Conservation (phyloP, 305 asterid genomes). For the Fraxinus nigra region DNA sequence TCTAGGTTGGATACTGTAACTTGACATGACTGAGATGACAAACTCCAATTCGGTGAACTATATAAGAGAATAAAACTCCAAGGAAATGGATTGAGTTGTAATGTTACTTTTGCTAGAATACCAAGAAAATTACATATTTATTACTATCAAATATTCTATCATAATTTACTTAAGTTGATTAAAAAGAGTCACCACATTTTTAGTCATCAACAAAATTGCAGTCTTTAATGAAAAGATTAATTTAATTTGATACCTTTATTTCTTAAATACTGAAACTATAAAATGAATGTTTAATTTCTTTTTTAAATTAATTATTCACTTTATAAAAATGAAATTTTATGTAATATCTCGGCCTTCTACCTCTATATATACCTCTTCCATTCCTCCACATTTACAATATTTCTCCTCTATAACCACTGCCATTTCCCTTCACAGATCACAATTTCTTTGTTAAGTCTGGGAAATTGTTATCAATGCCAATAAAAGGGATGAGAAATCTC, state of each 20-base stretch:
- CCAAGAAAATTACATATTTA: neutral
- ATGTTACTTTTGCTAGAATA: neutral
- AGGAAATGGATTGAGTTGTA: neutral
- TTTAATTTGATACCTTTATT: no score
- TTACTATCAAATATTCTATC: neutral
- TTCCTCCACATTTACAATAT: neutral
- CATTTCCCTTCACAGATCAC: neutral
- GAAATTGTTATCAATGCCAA: slow-evolving; percentile 40
- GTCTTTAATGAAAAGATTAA: neutral
- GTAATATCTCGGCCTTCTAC: neutral
- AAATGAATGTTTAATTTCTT: neutral
- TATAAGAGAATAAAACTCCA: neutral
- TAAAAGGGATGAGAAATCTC: slow-evolving; percentile 58
- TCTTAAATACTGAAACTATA: neutral
- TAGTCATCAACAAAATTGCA: neutral
- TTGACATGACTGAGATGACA: no score
- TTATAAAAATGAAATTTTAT: neutral
- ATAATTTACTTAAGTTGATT: no score
- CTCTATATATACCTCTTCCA: neutral
- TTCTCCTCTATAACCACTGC: neutral
- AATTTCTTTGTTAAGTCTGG: neutral
- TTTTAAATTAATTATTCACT: neutral
- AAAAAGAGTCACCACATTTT: neutral
- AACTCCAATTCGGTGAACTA: no score
- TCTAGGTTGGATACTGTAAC: no score